These are phyloP conservation scores for Solanum pimpinellifolium DNA, from an alignment of 257 asterid genomes.

Conservation along the genomic window DNA sequence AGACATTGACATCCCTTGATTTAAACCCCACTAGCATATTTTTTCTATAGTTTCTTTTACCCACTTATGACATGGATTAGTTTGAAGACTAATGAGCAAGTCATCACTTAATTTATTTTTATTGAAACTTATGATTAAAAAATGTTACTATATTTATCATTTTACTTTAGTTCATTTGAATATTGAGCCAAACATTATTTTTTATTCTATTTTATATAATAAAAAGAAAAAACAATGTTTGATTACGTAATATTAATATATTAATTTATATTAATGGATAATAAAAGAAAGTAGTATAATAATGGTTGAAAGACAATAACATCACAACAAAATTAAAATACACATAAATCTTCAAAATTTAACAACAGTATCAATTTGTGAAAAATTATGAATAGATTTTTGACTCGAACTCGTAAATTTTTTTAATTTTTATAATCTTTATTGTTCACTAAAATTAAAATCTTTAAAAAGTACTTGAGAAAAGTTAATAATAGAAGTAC, in stretches of 20 bases:
- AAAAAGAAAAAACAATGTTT: background rate
- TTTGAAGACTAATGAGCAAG: background rate
- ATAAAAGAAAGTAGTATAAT: background rate
- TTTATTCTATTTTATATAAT: background rate
- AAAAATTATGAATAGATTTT: background rate
- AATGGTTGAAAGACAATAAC: background rate
- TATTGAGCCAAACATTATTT: background rate
- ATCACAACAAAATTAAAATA: background rate
- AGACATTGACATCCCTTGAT: background rate
- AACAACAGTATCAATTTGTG: background rate
- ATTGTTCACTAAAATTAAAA: background rate
- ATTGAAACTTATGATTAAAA: background rate
- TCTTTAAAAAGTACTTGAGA: background rate
- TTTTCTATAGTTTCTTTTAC: background rate
- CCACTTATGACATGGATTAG: background rate
- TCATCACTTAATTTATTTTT: background rate
- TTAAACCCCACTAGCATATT: background rate
- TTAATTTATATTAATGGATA: background rate
- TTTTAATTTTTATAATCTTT: background rate
- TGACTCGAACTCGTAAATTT: fast-evolving
- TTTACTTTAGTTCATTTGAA: background rate
- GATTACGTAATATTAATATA: background rate
- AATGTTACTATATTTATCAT: background rate
- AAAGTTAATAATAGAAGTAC: background rate
- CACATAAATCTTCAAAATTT: background rate